Percentiles rank a stretch among this genome's conserved stretches.
Evolutionary conservation across 208 protist species (phyloP).

Genomic region (Trypanosomatidae sp.): DNA sequence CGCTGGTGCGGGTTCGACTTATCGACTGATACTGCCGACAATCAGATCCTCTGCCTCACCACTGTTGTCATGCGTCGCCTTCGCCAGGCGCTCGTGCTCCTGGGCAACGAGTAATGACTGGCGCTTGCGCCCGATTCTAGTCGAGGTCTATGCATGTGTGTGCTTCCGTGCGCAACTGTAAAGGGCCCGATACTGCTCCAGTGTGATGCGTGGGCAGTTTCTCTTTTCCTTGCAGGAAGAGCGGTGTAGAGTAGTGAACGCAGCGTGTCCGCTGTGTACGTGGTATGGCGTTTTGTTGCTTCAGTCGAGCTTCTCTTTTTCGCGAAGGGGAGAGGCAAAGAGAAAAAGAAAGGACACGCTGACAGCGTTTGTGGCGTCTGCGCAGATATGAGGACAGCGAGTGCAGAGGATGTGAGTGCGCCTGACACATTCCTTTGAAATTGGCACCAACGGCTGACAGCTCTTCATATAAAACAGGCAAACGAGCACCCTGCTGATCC

Average conservation of each 20-base stretch:
- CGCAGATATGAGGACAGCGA: background rate
- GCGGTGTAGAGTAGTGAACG: background rate
- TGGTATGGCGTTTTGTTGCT: background rate
- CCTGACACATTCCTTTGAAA: background rate
- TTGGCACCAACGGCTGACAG: background rate
- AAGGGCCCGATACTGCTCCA: background rate
- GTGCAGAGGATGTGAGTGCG: background rate
- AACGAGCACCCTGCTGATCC: background rate
- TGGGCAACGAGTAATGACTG: slow-evolving; percentile 1
- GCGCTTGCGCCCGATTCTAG: background rate
- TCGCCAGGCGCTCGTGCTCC: slow-evolving; percentile 25
- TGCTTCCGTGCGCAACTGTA: too few relatives aligned
- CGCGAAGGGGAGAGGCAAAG: background rate
- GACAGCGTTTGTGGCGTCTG: background rate
- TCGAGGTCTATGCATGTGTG: background rate
- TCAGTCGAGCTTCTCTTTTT: background rate
- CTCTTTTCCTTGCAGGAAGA: background rate
- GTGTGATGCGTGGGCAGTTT: background rate
- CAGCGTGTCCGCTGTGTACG: background rate
- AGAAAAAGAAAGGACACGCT: background rate
- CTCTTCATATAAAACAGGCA: background rate
- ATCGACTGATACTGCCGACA: slow-evolving; percentile 34
- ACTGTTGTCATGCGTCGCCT: slow-evolving; percentile 65
- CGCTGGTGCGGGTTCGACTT: slow-evolving; percentile 71
- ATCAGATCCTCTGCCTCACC: slow-evolving; percentile 39